phyloP scores from a whole-genome alignment of 495 filamentous ascomycete species.

The Haplographium delicatum region DNA sequence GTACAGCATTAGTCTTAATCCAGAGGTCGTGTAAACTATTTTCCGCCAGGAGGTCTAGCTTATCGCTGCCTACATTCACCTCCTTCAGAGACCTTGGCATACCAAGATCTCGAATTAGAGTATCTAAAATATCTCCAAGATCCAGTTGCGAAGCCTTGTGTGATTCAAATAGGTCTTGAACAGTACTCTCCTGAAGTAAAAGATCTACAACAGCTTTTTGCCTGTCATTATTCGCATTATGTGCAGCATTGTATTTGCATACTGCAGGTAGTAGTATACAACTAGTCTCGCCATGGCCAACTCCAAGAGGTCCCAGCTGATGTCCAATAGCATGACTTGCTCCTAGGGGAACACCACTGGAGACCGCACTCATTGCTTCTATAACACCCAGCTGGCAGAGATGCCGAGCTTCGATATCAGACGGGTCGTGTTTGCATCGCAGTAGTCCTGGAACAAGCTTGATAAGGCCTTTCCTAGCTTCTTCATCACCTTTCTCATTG shows the following conservation, averaged over 20 bases:
- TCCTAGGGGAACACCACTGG: slow-evolving; percentile 31
- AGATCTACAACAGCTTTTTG: slow-evolving; percentile 40
- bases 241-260: slow-evolving; percentile 48
- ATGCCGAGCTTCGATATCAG: slow-evolving; percentile 43
- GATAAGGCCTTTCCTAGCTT: slow-evolving; percentile 39
- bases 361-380: slow-evolving; percentile 23
- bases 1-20: slow-evolving; percentile 31
- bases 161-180: slow-evolving; percentile 38
- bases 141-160: slow-evolving; percentile 33
- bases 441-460: slow-evolving; percentile 47
- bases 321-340: slow-evolving; percentile 63
- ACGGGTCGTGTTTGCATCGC: slow-evolving; percentile 38
- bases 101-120: slow-evolving; percentile 26
- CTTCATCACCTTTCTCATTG: slow-evolving; percentile 31
- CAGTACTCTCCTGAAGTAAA: not conserved
- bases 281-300: slow-evolving; percentile 60
- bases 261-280: slow-evolving; percentile 58
- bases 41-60: slow-evolving; percentile 27
- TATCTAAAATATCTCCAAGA: slow-evolving; percentile 29
- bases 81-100: slow-evolving; percentile 26
- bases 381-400: slow-evolving; percentile 29
- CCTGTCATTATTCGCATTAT: slow-evolving; percentile 34
- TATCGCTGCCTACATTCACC: slow-evolving; percentile 31
- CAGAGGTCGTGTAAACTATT: slow-evolving; percentile 31
- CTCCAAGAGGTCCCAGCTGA: slow-evolving; percentile 59